Evolutionary conservation across 139 green algal genomes (phyloP), one percentile per base, ranked within the genome.

Genomic region (Chlamydomonas incerta): DNA sequence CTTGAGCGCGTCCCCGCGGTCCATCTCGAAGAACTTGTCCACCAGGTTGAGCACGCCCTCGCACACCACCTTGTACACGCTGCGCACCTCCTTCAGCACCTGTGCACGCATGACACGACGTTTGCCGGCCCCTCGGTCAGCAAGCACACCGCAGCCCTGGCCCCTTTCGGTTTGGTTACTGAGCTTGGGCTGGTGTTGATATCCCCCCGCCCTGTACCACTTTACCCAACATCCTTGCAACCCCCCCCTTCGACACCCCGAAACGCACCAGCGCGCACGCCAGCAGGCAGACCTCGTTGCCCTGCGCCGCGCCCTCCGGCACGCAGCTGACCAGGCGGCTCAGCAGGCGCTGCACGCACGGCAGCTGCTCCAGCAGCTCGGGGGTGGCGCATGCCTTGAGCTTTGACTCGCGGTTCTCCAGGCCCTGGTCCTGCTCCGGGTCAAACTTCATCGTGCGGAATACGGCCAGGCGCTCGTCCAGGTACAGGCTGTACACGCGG

Each of bases 21-120:
- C 91, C 96, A 99, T 98, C 80, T 98, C 95, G 88, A 99, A 99
- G 80, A 97, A 99, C 71, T 94, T 91, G 87, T 99, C 97, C 0
- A 97, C 95, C 76, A 99, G 91, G 87, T 99, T 99, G 85, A 99
- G 97, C 29, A 99, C 83, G 21, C 97, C 97, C 88, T 99, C 97
- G 68, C 93, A 97, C 71, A 98, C 95, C 11, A 94, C 91, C 60
- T 94, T 93, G 91, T 99, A 99, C 67, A 96, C 80, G 50, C 92
- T 83, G 24, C 92, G 90, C 37, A 91, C 90, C 87, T 97, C 93
- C 41, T 91, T 94, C 35, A 97, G 75, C 47, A 96, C 90, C 91
- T 88, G 82, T 8, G 24, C 24, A 31, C 18, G 60, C 24, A n/a
- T n/a, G n/a, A n/a, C n/a, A n/a, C n/a, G n/a, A n/a, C n/a, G n/a